Base-by-base conservation (phyloP, 176 grass and related monocot genomes). In the Chrysopogon serrulatus region DNA sequence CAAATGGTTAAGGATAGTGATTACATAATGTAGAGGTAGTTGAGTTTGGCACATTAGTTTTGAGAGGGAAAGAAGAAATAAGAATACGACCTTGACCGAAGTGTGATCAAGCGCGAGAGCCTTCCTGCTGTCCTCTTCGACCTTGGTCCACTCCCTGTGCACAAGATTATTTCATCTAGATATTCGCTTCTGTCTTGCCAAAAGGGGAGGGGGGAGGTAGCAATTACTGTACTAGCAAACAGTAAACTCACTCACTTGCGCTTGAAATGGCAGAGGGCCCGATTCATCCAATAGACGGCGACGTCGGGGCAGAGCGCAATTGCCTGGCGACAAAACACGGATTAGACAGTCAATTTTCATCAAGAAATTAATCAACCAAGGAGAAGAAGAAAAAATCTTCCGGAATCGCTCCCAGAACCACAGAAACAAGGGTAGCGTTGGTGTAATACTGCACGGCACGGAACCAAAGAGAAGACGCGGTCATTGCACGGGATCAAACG, bases 91-190 rank as follows among this genome's bases (percentile, higher is more conserved):
- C 91, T 94, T 97, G 51, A 90, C 49, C n/a, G n/a, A n/a, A n/a
- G n/a, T n/a, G n/a, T n/a, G n/a, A n/a, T n/a, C n/a, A n/a, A n/a
- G n/a, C n/a, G 91, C 87, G 40, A 97, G 89, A 56, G 94, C 94
- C 70, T 19, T 97, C 85, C 72, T 77, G 92, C 94, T 92, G 86
- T 97, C 94, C 82, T 88, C 90, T 84, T 97, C 92, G 21, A 97
- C 94, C 84, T 65, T 94, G 69, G 63, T 27, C 94, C 92, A 97
- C 19, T 97, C 94, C 79, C 94, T 96, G 56, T 19, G 41, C 0
- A 36, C 2, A 10, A 69, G 11, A 27, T 5, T 21, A n/a, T n/a
- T n/a, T n/a, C n/a, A n/a, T 21, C 24, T 40, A 16, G n/a, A 26
- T 60, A 27, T 34, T 3, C 0, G 13, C 77, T 74, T 16, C 44